Base-by-base conservation (phyloP, 2,329 filamentous ascomycete genomes). In the Colletotrichum brevisporum region DNA sequence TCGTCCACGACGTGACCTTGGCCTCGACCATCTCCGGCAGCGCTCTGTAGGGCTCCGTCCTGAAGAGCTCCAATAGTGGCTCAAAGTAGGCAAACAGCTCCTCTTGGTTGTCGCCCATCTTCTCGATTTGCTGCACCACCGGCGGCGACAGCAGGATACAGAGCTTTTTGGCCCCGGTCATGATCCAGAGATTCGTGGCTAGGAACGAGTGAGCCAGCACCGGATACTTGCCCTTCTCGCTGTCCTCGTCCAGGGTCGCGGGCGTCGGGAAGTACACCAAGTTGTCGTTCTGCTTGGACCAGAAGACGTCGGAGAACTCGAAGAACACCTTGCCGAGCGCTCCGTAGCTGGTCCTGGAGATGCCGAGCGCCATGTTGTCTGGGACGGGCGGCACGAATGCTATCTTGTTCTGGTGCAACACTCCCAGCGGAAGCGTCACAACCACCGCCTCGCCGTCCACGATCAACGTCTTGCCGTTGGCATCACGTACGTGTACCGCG, bases 231-330 rank as follows among this genome's bases (percentile, higher is more conserved):
- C 36, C 21, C 39, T 48, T 55, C 41, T 63, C 21, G n/a, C 60
- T 63, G n/a, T 55, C 51, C 21, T 63, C 41, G 24, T 18, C 51
- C 13, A 63, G 41, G 5, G 18, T 26, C 8, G 60, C 27, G 6
- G 60, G 60, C 8, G 60, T 55, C 1, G 60, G 60, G 41, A 31
- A 63, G 26, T 56, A 63, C 13, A 52, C 27, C 31, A 62, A n/a
- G 16, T n/a, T 26, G 39, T 63, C 60, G 26, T 63, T 54, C n/a
- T 63, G 31, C 9, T 24, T 45, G 8, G 60, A 63, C 60, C 60
- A 63, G 24, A 63, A 63, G 36, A 55, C 51, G 9, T 63, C 60
- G 13, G n/a, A 3, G n/a, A 63, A 63, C 60, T 63, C 26, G 51
- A 63, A 56, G 51, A 63, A 63, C 24, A 48, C 60, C 6, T 63